phyloP scores from a whole-genome alignment of 352 stramenopile genomes.

The Phytophthora hybrid region DNA sequence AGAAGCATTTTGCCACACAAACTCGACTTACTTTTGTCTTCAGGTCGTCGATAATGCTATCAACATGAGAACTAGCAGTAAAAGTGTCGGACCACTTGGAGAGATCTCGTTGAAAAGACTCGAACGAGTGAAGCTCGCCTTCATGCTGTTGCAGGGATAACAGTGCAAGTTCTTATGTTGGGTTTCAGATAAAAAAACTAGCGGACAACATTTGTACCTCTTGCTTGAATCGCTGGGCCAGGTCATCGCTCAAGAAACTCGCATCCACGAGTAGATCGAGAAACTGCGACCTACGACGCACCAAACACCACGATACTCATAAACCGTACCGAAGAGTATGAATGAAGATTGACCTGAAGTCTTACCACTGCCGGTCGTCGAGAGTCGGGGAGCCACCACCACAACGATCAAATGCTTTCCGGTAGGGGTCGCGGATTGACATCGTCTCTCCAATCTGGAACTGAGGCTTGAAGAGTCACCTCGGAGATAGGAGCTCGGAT shows the following conservation, averaged over 20 bases:
- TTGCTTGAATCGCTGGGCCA: constrained; percentile 8
- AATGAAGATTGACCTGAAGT: not conserved
- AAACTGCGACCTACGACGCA: constrained; percentile 9
- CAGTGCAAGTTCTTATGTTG: not conserved
- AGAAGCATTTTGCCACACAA: not conserved
- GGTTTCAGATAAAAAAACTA: too few relatives aligned
- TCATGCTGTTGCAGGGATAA: constrained; percentile 8
- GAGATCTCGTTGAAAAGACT: constrained; percentile 17
- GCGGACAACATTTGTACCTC: constrained; percentile 1
- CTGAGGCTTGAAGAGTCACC: constrained; percentile 9
- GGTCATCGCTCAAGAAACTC: constrained; percentile 12
- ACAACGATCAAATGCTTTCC: constrained; percentile 16
- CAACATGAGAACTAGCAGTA: constrained; percentile 1
- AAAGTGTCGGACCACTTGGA: constrained; percentile 5
- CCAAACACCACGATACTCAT: not conserved
- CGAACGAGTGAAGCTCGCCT: constrained; percentile 11
- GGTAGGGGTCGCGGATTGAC: constrained; percentile 12
- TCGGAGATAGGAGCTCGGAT: not conserved
- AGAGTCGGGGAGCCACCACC: not conserved
- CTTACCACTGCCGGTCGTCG: constrained; percentile 11
- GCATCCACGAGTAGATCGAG: constrained; percentile 10
- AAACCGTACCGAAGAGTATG: not conserved
- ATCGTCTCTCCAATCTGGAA: not conserved
- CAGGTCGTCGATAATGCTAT: constrained; percentile 16
- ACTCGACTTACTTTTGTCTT: constrained; percentile 18